Evolutionary conservation across 805 yeast species (phyloP), one percentile per base, ranked within the genome.

Genomic region (Kluyveromyces dobzhanskii): DNA sequence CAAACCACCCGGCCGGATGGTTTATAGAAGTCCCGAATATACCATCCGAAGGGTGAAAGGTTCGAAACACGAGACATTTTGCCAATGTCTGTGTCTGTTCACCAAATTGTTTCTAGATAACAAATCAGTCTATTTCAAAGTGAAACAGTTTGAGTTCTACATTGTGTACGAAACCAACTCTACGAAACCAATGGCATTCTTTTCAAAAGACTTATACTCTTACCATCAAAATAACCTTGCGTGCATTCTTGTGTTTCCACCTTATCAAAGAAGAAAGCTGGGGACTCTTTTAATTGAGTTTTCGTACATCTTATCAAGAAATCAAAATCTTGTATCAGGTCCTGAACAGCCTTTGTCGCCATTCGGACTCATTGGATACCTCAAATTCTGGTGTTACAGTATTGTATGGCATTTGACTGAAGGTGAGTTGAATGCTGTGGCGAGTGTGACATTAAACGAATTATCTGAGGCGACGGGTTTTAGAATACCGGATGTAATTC

Each of bases 281-380:
- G 98, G 97, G 0, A 76, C 85, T 4, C 65, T 85, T 9, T 57
- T 92, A 29, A 85, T 92, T 12, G 85, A 85, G 44, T 84, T 86
- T 48, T 85, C 94, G 28, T 92, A 90, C 54, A 78, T 71, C 23
- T 57, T 88, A 16, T 85, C 95, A 0, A 65, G 75, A 29, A 71
- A 70, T 12, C 84, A 83, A 31, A 76, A 75, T 23, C 49, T 66
- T 16, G 59, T 74, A 2, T 86, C 95, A 43, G 94, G 97, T 0
- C 98, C 98, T 0, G 98, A 92, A 56, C 72, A 78, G 46, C 98
- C 98, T 1, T 63, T 92, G 8, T 83, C 95, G 4, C 80, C 81
- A 0, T 83, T 78, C 59, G 98, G 98, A 0, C 69, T 71, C 38
- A 63, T 75, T 8, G 75, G 88, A 5, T 92, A 87, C 53, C 53